Evolutionary conservation across 2,329 filamentous ascomycete genomes (phyloP).

Genomic region (Sclerotinia spermophila): DNA sequence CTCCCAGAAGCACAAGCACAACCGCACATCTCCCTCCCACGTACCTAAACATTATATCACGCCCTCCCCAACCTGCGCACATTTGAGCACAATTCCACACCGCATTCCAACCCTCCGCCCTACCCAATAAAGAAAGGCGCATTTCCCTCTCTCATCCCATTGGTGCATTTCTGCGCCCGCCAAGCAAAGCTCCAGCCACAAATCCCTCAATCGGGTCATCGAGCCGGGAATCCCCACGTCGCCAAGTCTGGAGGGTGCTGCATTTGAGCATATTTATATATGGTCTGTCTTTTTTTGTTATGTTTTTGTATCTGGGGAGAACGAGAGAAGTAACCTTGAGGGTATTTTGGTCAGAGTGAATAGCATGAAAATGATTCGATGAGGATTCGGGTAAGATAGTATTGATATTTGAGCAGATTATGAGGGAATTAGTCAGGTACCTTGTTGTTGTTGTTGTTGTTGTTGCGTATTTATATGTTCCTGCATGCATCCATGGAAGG

Average conservation of each 20-base stretch:
- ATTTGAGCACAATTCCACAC: not conserved
- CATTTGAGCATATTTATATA: constrained; percentile 16
- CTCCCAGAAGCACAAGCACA: not conserved
- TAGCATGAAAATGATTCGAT: not conserved
- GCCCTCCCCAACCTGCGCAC: not conserved
- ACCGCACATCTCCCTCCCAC: not conserved
- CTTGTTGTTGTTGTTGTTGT: not conserved
- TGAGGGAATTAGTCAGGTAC: not conserved
- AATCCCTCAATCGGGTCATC: not conserved
- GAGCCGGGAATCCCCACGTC: not conserved
- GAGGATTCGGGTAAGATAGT: not conserved
- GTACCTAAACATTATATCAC: too few relatives aligned
- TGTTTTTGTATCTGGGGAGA: not conserved
- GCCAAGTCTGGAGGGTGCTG: constrained; percentile 2
- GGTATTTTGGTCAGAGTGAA: too few relatives aligned
- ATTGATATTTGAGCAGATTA: constrained; percentile 13
- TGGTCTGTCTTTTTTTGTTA: not conserved
- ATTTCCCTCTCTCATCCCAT: not conserved
- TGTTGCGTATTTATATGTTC: not conserved
- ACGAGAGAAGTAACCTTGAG: too few relatives aligned
- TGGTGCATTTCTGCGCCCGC: not conserved
- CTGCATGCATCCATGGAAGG: not conserved
- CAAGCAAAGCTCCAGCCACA: not conserved
- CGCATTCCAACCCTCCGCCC: not conserved
- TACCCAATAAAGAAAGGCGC: not conserved